Percentiles rank a stretch among this genome's conserved stretches.
These are phyloP conservation scores for Hibiscus trionum DNA, from an alignment of 345 rosid species.

Conservation along the genomic window DNA sequence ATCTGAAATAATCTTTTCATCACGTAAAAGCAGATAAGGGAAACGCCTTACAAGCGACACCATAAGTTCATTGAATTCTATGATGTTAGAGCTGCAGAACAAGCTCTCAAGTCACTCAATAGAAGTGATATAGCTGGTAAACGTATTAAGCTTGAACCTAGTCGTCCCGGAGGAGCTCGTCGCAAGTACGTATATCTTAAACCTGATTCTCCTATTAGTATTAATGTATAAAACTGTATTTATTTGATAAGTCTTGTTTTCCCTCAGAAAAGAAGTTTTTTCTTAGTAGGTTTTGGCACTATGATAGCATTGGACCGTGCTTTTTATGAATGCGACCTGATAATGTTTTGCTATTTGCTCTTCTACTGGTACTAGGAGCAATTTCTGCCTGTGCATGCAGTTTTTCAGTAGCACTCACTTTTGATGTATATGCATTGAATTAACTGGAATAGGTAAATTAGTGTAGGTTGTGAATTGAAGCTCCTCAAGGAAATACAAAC, in stretches of 20 bases:
- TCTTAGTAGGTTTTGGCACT: neutral
- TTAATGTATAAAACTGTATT: neutral
- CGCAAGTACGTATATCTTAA: slow-evolving; percentile 33
- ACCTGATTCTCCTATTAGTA: slow-evolving; percentile 1
- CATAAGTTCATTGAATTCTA: slow-evolving; percentile 78
- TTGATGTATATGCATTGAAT: neutral
- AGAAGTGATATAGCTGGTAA: slow-evolving; percentile 74
- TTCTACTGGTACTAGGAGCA: neutral
- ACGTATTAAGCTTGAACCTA: slow-evolving; percentile 79
- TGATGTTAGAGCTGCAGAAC: slow-evolving; percentile 77
- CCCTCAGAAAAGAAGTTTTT: neutral
- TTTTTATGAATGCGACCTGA: neutral
- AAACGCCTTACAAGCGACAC: slow-evolving; percentile 79
- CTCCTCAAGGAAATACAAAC: neutral
- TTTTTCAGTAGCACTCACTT: too few relatives aligned
- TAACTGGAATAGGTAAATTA: neutral
- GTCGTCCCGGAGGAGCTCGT: slow-evolving; percentile 86
- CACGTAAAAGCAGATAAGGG: slow-evolving; percentile 54
- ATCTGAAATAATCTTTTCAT: slow-evolving; percentile 19
- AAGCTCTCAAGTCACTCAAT: slow-evolving; percentile 65
- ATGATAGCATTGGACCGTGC: neutral
- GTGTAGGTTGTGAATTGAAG: neutral
- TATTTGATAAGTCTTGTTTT: neutral
- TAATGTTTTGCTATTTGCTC: neutral
- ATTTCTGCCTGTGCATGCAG: neutral